Base-by-base conservation (phyloP, 2,329 filamentous ascomycete genomes). In the Chrysoporthe puriensis region DNA sequence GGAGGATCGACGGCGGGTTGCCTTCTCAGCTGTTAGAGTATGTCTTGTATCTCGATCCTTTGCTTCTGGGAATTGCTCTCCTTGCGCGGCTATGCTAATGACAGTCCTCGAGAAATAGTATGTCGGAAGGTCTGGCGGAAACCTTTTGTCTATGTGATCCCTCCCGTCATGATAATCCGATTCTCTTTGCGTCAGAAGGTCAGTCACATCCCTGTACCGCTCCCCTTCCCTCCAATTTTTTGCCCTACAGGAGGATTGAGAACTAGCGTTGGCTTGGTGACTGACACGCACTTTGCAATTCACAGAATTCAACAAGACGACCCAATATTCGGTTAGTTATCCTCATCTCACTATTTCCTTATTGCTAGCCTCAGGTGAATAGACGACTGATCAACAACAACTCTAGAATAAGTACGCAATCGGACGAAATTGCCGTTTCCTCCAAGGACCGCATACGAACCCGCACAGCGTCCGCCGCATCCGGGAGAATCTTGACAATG, bases 101-200 rank as follows among this genome's bases (percentile, higher is more conserved):
- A 16, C 1, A 7, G 21, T n/a, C 44, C 26, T 26, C 26, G 26
- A 34, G 44, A 7, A 32, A 1, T 11, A 67, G 66, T 2, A 85
- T 90, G 18, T 91, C 90, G 0, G 90, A 93, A 76, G 91, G 90
- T 0, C 76, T 94, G 68, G 91, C 90, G 0, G 91, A 94, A 74
- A 90, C 92, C 0, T 94, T 94, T 72, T 94, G 91, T 74, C 77
- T 94, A 66, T 91, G 90, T 0, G 91, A 94, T 75, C 90, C 91
- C 6, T 91, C 89, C 1, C 82, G 90, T 66, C 82, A 85, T 2
- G 91, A 93, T 69, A 93, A 93, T 74, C 91, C 91, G 0, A 91
- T 93, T 69, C 86, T 93, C 1, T 92, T 93, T 77, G 90, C 90
- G 5, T 93, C 90, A 5, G 89, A 92, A 83, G 89, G 89, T 90